Percentiles rank a stretch among this genome's conserved stretches.
These are phyloP conservation scores for Pseudocercospora macadamiae DNA, from an alignment of 2,329 filamentous ascomycete genomes.

Conservation along the genomic window DNA sequence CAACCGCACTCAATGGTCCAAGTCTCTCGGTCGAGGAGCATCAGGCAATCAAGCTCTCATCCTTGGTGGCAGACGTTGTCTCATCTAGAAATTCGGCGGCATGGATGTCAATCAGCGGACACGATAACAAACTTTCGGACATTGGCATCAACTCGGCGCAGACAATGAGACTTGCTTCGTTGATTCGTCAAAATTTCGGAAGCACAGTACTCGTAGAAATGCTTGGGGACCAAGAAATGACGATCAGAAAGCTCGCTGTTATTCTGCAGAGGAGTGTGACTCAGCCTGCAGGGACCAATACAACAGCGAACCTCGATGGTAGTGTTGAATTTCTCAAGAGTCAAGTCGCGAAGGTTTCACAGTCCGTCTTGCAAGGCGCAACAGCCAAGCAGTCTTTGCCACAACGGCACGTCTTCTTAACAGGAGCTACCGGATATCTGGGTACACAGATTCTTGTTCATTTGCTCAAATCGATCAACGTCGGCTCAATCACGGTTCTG, in stretches of 20 bases:
- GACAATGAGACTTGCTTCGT: slow-evolving; percentile 4
- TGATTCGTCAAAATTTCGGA: background rate
- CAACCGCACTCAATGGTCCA: background rate
- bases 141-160: slow-evolving; percentile 13
- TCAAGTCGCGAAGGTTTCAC: background rate
- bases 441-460: background rate
- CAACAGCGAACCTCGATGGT: background rate
- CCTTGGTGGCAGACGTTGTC: background rate
- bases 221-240: background rate
- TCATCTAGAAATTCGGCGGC: background rate
- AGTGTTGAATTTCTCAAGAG: background rate
- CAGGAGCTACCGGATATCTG: background rate
- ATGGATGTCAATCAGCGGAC: slow-evolving; percentile 4
- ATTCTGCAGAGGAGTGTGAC: too few species aligned
- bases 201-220: background rate
- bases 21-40: background rate
- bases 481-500: background rate
- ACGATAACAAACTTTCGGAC: slow-evolving; percentile 6
- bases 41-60: background rate
- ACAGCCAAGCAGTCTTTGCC: too few species aligned
- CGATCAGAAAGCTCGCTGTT: background rate
- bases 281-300: too few species aligned
- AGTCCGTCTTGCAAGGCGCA: too few species aligned
- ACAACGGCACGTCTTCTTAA: background rate
- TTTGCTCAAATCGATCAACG: background rate